Evolutionary conservation across 352 stramenopile genomes (phyloP).

Genomic region (Globisporangium iwayamae): DNA sequence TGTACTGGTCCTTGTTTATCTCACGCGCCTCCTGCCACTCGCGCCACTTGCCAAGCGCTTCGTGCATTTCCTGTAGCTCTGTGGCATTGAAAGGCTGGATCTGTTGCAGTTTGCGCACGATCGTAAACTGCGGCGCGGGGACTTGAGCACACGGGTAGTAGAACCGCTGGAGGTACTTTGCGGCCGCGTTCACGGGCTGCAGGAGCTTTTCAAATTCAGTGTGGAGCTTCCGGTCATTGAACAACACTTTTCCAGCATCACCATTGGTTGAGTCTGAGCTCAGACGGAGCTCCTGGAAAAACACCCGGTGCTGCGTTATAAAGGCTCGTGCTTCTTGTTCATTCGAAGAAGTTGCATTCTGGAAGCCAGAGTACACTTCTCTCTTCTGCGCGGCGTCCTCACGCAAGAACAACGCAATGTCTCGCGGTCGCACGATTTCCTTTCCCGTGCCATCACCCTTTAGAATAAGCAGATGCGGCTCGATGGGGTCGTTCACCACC

Average conservation of each 20-base stretch:
- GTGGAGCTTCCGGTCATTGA: conserved; percentile 39
- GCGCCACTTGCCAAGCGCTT: conserved; percentile 34
- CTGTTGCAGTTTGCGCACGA: conserved; percentile 45
- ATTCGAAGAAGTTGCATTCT: conserved; percentile 1
- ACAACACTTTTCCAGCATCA: conserved; percentile 12
- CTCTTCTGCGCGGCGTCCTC: background rate
- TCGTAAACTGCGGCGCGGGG: conserved; percentile 30
- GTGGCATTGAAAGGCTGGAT: conserved; percentile 34
- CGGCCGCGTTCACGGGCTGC: conserved; percentile 39
- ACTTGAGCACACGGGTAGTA: conserved; percentile 13
- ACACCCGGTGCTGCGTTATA: conserved; percentile 6
- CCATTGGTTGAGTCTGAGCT: background rate
- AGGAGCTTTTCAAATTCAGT: conserved; percentile 33
- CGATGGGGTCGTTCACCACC: conserved; percentile 74
- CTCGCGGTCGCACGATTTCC: conserved; percentile 53
- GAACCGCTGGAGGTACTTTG: conserved; percentile 29
- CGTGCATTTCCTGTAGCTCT: conserved; percentile 36
- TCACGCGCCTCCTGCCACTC: conserved; percentile 52
- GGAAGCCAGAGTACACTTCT: background rate
- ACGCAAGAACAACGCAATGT: conserved; percentile 32
- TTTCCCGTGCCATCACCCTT: conserved; percentile 66
- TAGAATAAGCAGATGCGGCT: conserved; percentile 67
- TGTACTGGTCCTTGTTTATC: conserved; percentile 63
- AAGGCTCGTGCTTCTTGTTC: background rate
- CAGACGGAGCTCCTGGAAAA: conserved; percentile 11